A percentile compares a stretch with the other conserved stretches of the same genome.
phyloP scores from a whole-genome alignment of 345 rosid genomes.

The Aethionema arabicum region DNA sequence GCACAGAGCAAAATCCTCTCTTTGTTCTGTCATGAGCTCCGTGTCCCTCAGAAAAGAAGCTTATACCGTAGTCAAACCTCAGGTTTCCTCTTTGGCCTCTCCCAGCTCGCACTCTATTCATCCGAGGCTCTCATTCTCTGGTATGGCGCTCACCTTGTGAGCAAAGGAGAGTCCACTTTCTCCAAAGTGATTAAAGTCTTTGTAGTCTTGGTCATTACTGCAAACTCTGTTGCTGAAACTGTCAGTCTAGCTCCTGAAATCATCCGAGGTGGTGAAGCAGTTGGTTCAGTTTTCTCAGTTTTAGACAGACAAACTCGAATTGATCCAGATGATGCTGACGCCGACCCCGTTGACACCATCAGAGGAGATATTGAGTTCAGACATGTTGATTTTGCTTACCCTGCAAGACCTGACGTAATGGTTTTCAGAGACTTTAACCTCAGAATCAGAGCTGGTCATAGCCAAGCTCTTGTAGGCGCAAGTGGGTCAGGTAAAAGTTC shows the following conservation, averaged over 20 bases:
- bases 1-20: slow-evolving; percentile 88
- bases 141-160: slow-evolving; percentile 94
- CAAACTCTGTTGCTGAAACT: slow-evolving; percentile 98
- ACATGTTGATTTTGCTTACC: slow-evolving; percentile 95
- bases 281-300: slow-evolving; percentile 89
- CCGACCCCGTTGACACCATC: slow-evolving; percentile 73
- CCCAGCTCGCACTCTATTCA: slow-evolving; percentile 92
- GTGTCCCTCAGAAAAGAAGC: slow-evolving; percentile 72
- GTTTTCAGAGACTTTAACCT: slow-evolving; percentile 81
- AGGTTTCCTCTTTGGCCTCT: slow-evolving; percentile 90
- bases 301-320: slow-evolving; percentile 77
- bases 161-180: slow-evolving; percentile 82
- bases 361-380: slow-evolving; percentile 95
- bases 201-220: slow-evolving; percentile 89
- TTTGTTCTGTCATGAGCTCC: slow-evolving; percentile 78
- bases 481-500: slow-evolving; percentile 99
- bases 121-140: slow-evolving; percentile 96
- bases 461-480: slow-evolving; percentile 97
- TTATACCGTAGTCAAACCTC: slow-evolving; percentile 78
- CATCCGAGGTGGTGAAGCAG: slow-evolving; percentile 93
- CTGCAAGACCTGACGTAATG: slow-evolving; percentile 79
- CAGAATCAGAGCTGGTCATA: slow-evolving; percentile 92
- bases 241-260: slow-evolving; percentile 99
- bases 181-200: slow-evolving; percentile 98
- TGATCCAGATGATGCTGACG: slow-evolving; percentile 92